phyloP scores from a whole-genome alignment of 257 asterid genomes.

The Solanum boliviense region DNA sequence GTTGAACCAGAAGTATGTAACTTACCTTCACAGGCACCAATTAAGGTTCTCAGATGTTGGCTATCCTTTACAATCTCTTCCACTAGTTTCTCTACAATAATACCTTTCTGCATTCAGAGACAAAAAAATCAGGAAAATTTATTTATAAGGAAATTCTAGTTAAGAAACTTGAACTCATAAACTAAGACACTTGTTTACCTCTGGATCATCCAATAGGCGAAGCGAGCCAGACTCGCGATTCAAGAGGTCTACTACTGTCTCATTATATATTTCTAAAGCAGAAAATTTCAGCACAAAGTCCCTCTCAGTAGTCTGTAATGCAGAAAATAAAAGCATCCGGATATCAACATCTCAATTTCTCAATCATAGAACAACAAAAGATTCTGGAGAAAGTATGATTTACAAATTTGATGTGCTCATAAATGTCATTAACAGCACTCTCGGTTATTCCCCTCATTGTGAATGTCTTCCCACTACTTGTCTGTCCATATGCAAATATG shows the following conservation, averaged over 20 bases:
- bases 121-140: not conserved
- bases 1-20: not conserved
- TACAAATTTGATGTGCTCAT: slow-evolving; percentile 60
- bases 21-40: slow-evolving; percentile 78
- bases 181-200: slow-evolving; percentile 25
- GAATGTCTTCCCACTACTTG: slow-evolving; percentile 93
- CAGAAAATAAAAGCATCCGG: slow-evolving; percentile 4
- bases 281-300: slow-evolving; percentile 76
- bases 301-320: slow-evolving; percentile 64
- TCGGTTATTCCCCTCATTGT: slow-evolving; percentile 95
- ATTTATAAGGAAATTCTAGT: not conserved
- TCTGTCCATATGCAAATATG: slow-evolving; percentile 92
- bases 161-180: not conserved
- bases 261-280: slow-evolving; percentile 88
- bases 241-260: slow-evolving; percentile 85
- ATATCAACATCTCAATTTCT: not conserved
- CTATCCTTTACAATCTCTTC: slow-evolving; percentile 73
- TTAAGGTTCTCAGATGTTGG: slow-evolving; percentile 61
- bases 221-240: slow-evolving; percentile 78
- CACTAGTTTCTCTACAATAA: slow-evolving; percentile 68
- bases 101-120: slow-evolving; percentile 65
- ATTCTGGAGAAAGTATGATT: slow-evolving; percentile 4
- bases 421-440: slow-evolving; percentile 72
- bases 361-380: not conserved
- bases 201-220: slow-evolving; percentile 90